Evolutionary conservation across 305 asterid species (phyloP), one percentile per base, ranked within the genome.

Genomic region (Caryopteris hybrid): DNA sequence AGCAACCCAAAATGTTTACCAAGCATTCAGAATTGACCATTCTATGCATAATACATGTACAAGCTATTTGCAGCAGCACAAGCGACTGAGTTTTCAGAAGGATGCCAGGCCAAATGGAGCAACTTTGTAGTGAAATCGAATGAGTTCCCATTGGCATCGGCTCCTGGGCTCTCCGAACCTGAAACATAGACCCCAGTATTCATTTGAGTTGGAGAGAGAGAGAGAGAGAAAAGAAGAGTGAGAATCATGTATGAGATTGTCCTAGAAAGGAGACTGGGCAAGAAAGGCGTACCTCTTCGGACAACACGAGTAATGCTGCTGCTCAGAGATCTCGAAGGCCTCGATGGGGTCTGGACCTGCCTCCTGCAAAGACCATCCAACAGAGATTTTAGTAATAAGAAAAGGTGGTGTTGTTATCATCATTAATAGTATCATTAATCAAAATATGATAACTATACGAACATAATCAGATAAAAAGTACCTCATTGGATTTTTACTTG

Each of bases 21-120:
- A 64, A 62, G 76, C 70, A 1, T 71, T 47, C 70, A 64, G 78
- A 29, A 39, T 72, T 29, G 76, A 61, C 69, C 69, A 39, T 62
- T 71, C 84, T 80, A 92, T 54, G 98, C 96, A 71, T 90, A 83
- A 76, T 93, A 93, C 98, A 93, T 93, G 76, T 93, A 93, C 94
- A 93, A 76, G 85, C 98, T 93, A 79, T 93, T 93, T 51, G 98
- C 98, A 80, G 97, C 96, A 60, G 98, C 98, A 80, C 98, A 93
- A 42, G 98, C 98, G 46, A 93, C 78, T 18, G 96, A 85, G 77
- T 93, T 93, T 79, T 93, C 98, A 20, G 94, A 76, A 48, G 98
- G 98, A 64, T 93, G 98, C 98, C 98, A 93, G 11, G 98, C 98
- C 69, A 93, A 81, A 79, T 93, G 97, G 83, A 93, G 97, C 72